phyloP scores from a whole-genome alignment of 805 yeast species.

The Hanseniaspora taiwanica region DNA sequence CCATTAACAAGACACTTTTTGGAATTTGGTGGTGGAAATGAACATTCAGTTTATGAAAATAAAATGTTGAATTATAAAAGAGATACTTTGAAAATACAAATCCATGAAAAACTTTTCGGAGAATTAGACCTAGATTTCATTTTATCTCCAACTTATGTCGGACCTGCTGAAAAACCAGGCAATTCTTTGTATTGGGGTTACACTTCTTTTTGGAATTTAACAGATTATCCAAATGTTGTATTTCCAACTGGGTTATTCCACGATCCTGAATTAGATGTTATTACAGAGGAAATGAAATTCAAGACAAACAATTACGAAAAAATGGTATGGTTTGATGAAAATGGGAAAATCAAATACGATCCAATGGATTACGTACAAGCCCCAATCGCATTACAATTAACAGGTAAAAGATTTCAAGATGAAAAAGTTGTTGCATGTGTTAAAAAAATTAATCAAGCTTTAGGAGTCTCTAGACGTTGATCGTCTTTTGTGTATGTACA shows the following conservation, averaged over 20 bases:
- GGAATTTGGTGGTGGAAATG: slow-evolving; percentile 45
- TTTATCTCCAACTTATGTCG: slow-evolving; percentile 53
- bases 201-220: slow-evolving; percentile 57
- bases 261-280: slow-evolving; percentile 40
- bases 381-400: slow-evolving; percentile 37
- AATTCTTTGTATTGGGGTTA: slow-evolving; percentile 67
- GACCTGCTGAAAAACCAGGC: slow-evolving; percentile 58
- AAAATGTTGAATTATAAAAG: slow-evolving; percentile 41
- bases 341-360: slow-evolving; percentile 14
- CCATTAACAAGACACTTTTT: slow-evolving; percentile 53
- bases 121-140: slow-evolving; percentile 38
- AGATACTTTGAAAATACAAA: slow-evolving; percentile 42
- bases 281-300: slow-evolving; percentile 14
- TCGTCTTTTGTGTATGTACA: too few species aligned
- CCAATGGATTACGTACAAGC: slow-evolving; percentile 29
- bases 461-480: slow-evolving; percentile 15
- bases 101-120: slow-evolving; percentile 12
- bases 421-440: slow-evolving; percentile 35
- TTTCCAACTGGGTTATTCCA: slow-evolving; percentile 50
- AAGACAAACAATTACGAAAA: slow-evolving; percentile 13
- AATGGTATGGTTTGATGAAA: slow-evolving; percentile 12
- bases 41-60: slow-evolving; percentile 35
- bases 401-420: slow-evolving; percentile 38
- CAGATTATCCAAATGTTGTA: slow-evolving; percentile 57
- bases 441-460: slow-evolving; percentile 25